Evolutionary conservation across 192 early-diverging fungal species (phyloP).

Genomic region (Linnemannia hyalina): DNA sequence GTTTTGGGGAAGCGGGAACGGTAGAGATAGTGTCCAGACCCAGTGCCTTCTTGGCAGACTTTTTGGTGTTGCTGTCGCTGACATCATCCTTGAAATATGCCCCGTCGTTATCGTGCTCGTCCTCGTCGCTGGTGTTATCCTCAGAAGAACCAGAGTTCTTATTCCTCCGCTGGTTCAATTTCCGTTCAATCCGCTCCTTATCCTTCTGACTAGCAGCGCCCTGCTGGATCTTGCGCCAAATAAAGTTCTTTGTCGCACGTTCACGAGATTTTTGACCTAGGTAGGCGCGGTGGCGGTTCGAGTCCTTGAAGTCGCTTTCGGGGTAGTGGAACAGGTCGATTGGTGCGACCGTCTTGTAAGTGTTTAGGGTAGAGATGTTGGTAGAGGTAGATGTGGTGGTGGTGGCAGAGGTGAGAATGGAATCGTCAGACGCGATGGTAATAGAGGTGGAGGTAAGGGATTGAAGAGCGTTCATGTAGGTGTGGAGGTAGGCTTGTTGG

Average conservation of each 20-base stretch:
- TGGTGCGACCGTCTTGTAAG: slow-evolving; percentile 4
- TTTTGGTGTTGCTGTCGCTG: slow-evolving; percentile 5
- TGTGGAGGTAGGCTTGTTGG: slow-evolving; percentile 26
- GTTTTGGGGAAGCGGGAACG: not conserved
- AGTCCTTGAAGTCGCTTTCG: slow-evolving; percentile 13
- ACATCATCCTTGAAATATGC: not conserved
- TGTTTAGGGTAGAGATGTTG: not conserved
- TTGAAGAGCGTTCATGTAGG: slow-evolving; percentile 34
- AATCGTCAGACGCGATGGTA: not conserved
- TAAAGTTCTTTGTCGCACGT: slow-evolving; percentile 17
- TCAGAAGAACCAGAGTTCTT: not conserved
- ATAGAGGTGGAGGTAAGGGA: not conserved
- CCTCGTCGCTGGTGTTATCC: not conserved
- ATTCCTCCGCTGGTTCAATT: slow-evolving; percentile 14
- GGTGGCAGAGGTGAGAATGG: not conserved
- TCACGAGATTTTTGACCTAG: slow-evolving; percentile 14
- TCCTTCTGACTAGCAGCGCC: not conserved
- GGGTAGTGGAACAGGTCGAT: slow-evolving; percentile 27
- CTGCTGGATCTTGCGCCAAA: slow-evolving; percentile 24
- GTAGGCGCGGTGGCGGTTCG: slow-evolving; percentile 10
- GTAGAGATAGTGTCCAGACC: not conserved
- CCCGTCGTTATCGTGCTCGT: not conserved
- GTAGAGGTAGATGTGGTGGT: not conserved
- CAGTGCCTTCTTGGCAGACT: slow-evolving; percentile 9
- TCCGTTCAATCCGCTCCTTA: slow-evolving; percentile 9